These are phyloP conservation scores for Cryphonectria parasitica DNA, from an alignment of 2,329 filamentous ascomycete genomes.

Conservation along the genomic window DNA sequence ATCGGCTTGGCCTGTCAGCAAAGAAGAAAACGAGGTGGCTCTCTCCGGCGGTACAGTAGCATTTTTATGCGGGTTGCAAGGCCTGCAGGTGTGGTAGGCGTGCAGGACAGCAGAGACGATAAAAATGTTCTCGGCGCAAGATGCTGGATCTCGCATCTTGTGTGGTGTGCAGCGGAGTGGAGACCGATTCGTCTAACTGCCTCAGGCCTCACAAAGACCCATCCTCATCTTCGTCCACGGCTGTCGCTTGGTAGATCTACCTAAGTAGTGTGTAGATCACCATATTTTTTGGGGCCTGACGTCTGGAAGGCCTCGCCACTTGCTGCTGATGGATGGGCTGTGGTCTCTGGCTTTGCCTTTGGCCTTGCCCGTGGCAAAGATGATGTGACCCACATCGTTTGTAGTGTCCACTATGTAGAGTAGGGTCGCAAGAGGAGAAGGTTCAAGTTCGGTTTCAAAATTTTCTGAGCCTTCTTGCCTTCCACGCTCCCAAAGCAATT, in stretches of 20 bases:
- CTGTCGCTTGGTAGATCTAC: conserved; percentile 9
- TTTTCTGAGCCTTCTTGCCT: neutral
- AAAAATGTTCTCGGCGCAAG: neutral
- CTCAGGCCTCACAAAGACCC: neutral
- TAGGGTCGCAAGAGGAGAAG: neutral
- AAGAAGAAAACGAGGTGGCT: neutral
- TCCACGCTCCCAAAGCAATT: neutral
- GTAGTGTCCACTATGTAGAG: neutral
- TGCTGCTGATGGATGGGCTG: neutral
- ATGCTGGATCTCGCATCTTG: conserved; percentile 9
- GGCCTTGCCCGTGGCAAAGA: neutral
- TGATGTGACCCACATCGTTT: conserved; percentile 4
- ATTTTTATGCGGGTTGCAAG: neutral
- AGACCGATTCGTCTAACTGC: neutral
- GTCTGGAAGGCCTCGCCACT: neutral
- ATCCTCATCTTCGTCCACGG: neutral
- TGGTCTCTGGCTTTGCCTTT: neutral
- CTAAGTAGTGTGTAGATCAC: neutral
- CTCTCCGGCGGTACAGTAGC: too few relatives aligned
- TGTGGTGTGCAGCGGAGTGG: neutral
- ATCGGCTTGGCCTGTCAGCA: conserved; percentile 5
- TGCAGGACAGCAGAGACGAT: neutral
- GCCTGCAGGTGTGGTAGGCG: neutral
- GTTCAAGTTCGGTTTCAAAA: neutral
- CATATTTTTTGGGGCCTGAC: neutral